Evolutionary conservation across 1,284 basidiomycete genomes (phyloP).

Genomic region (Cryptococcus sp.): DNA sequence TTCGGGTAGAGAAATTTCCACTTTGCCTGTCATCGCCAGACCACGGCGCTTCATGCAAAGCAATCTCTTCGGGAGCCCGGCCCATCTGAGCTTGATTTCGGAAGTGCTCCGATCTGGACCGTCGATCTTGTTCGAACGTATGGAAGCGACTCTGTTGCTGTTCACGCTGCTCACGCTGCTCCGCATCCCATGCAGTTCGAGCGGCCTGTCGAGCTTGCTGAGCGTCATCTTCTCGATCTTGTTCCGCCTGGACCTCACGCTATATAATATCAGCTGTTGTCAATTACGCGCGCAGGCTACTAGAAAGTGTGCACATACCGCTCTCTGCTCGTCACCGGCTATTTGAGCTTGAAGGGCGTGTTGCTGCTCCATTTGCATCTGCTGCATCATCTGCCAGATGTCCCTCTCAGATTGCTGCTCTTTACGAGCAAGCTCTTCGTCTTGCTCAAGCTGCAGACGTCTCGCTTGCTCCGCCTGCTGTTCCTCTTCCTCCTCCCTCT

Average conservation of each 20-base stretch:
- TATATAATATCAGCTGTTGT: conserved; percentile 6
- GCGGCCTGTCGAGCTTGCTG: conserved; percentile 18
- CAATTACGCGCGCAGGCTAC: conserved; percentile 7
- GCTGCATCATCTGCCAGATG: conserved; percentile 42
- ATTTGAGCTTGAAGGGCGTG: conserved; percentile 27
- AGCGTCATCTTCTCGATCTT: conserved; percentile 24
- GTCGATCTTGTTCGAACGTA: conserved; percentile 34
- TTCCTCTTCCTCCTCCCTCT: conserved; percentile 40
- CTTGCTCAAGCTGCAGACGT: conserved; percentile 36
- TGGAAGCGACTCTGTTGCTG: conserved; percentile 20
- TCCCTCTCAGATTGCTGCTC: conserved; percentile 51
- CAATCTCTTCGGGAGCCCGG: conserved; percentile 13
- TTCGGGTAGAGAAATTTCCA: conserved; percentile 9
- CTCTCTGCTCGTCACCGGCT: conserved; percentile 31
- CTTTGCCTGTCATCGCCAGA: conserved; percentile 3
- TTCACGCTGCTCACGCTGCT: conserved; percentile 16
- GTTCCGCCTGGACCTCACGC: conserved; percentile 35
- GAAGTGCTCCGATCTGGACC: conserved; percentile 30
- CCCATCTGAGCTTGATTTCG: conserved; percentile 18
- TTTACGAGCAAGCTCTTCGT: conserved; percentile 43
- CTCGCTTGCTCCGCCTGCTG: conserved; percentile 27
- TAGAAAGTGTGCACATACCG: conserved; percentile 14
- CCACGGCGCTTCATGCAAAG: conserved; percentile 5
- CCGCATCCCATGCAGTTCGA: conserved; percentile 24
- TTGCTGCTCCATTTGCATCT: conserved; percentile 21